Percentiles rank a stretch among this genome's conserved stretches.
Evolutionary conservation across 192 early-diverging fungal species (phyloP).

Genomic region (Spizellomyces punctatus): DNA sequence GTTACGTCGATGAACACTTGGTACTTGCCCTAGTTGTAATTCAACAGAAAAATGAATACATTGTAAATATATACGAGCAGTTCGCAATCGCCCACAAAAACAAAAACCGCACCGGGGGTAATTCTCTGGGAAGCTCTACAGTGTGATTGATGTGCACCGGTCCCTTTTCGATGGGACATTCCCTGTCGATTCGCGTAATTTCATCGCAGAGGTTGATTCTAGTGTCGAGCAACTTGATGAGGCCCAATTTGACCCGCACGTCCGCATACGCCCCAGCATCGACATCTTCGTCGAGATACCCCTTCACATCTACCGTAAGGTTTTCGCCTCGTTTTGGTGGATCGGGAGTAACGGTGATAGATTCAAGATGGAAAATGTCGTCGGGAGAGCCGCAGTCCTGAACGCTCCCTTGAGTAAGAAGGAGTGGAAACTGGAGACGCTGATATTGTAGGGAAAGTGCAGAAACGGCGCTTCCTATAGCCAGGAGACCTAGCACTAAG

Average conservation of each 20-base stretch:
- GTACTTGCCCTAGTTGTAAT: slow-evolving; percentile 39
- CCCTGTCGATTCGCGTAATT: slow-evolving; percentile 37
- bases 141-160: slow-evolving; percentile 38
- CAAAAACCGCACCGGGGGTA: slow-evolving; percentile 47
- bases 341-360: slow-evolving; percentile 43
- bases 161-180: slow-evolving; percentile 56
- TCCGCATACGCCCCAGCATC: slow-evolving; percentile 45
- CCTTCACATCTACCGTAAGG: slow-evolving; percentile 42
- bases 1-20: slow-evolving; percentile 39
- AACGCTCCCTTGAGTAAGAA: slow-evolving; percentile 20
- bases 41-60: background rate
- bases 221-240: slow-evolving; percentile 51
- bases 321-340: slow-evolving; percentile 45
- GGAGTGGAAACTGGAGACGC: background rate
- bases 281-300: slow-evolving; percentile 39
- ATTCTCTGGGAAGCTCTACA: slow-evolving; percentile 48
- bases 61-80: background rate
- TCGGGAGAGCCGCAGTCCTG: slow-evolving; percentile 24
- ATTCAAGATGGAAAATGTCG: slow-evolving; percentile 42
- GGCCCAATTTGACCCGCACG: slow-evolving; percentile 49
- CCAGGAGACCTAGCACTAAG: too few species aligned
- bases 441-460: too few species aligned
- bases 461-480: too few species aligned
- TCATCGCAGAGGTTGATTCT: slow-evolving; percentile 48
- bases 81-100: background rate